Conservation (phyloP, 257 asterid species). For the Ophiorrhiza pumila region DNA sequence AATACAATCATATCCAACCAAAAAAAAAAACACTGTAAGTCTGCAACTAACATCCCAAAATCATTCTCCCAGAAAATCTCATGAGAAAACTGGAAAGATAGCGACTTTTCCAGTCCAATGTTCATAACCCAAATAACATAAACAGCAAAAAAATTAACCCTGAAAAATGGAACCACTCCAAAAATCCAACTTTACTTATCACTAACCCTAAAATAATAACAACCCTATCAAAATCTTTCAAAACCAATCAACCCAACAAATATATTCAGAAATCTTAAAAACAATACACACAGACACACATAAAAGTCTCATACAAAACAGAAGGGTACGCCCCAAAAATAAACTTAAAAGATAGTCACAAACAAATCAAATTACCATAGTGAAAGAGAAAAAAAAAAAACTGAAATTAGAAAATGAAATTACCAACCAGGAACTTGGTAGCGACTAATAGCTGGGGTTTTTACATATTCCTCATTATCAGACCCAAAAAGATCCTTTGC, state of each 20-base stretch:
- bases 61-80: not conserved
- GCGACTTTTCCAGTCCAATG: not conserved
- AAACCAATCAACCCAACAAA: not conserved
- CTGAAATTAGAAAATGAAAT: not conserved
- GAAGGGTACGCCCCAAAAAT: not conserved
- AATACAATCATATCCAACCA: not conserved
- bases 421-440: constrained; percentile 90
- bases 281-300: not conserved
- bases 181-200: not conserved
- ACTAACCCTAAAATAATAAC: not conserved
- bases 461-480: constrained; percentile 78
- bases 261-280: not conserved
- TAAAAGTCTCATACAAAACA: not conserved
- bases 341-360: constrained; percentile 6
- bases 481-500: constrained; percentile 90
- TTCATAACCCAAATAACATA: not conserved
- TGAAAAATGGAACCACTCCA: not conserved
- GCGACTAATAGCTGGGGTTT: constrained; percentile 59
- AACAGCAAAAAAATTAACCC: not conserved
- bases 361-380: not conserved
- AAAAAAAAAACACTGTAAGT: not conserved
- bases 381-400: not conserved
- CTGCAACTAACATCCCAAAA: not conserved
- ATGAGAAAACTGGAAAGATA: not conserved
- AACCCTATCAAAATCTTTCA: not conserved